Conservation (phyloP, 1,139 yeast species). For the Debaryomyces coudertii region DNA sequence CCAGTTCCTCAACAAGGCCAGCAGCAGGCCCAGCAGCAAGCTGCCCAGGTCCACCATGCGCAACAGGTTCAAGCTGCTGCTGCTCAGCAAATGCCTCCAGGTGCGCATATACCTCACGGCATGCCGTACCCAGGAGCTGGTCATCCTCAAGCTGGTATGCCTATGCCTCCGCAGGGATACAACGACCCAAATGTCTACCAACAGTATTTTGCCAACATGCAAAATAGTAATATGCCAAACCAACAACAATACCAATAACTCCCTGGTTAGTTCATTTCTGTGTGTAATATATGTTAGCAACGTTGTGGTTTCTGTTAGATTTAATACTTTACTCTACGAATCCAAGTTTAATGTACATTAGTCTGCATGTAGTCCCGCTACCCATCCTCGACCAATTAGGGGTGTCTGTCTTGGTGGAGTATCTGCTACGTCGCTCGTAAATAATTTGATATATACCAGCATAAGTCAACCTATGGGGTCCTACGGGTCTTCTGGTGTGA, state of each 20-base stretch:
- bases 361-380: background rate
- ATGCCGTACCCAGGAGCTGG: slow-evolving; percentile 47
- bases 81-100: slow-evolving; percentile 51
- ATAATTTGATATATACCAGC: background rate
- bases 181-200: slow-evolving; percentile 53
- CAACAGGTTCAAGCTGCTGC: slow-evolving; percentile 26
- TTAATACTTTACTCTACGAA: slow-evolving; percentile 1
- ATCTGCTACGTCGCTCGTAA: background rate
- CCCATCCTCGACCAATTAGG: background rate
- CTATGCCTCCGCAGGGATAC: slow-evolving; percentile 50
- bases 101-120: slow-evolving; percentile 50
- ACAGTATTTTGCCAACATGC: slow-evolving; percentile 62
- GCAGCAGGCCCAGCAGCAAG: slow-evolving; percentile 33
- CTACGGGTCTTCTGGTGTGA: background rate
- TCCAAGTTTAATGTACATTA: slow-evolving; percentile 2
- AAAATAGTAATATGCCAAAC: slow-evolving; percentile 50
- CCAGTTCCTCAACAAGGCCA: slow-evolving; percentile 40
- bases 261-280: slow-evolving; percentile 10
- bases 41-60: slow-evolving; percentile 26
- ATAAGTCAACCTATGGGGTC: background rate
- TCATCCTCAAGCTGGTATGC: slow-evolving; percentile 44
- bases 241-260: slow-evolving; percentile 41
- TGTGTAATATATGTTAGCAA: slow-evolving; percentile 10
- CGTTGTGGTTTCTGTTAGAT: slow-evolving; percentile 4
- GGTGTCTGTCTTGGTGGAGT: background rate